phyloP scores from a whole-genome alignment of 2,329 filamentous ascomycete genomes.

The Xylaria hypoxylon region DNA sequence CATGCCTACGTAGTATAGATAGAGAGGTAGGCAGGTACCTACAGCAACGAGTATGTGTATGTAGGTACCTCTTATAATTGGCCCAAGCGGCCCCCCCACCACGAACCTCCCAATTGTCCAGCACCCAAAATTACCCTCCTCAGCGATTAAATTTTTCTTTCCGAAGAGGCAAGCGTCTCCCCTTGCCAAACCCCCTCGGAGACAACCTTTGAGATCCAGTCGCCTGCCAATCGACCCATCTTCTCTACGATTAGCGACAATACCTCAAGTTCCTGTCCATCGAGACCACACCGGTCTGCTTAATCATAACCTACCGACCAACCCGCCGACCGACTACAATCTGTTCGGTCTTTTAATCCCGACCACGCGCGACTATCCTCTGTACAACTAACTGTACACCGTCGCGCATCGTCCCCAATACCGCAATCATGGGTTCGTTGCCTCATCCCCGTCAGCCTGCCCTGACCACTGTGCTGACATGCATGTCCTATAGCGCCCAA shows the following conservation, averaged over 20 bases:
- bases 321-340: constrained; percentile 28
- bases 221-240: constrained; percentile 43
- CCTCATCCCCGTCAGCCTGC: constrained; percentile 37
- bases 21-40: too few species aligned
- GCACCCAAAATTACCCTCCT: constrained; percentile 42
- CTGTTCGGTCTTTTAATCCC: constrained; percentile 39
- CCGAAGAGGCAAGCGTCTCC: constrained; percentile 47
- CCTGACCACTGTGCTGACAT: constrained; percentile 56
- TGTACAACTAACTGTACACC: constrained; percentile 35
- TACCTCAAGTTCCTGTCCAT: constrained; percentile 7
- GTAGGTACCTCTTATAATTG: too few species aligned
- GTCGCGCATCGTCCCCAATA: constrained; percentile 53
- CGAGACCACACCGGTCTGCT: constrained; percentile 14
- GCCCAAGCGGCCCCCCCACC: constrained; percentile 39
- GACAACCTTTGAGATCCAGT: constrained; percentile 41
- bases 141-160: constrained; percentile 46
- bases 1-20: too few species aligned
- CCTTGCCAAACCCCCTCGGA: constrained; percentile 44
- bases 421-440: constrained; percentile 72
- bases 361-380: constrained; percentile 43
- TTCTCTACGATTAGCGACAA: constrained; percentile 38
- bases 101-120: constrained; percentile 44
- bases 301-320: constrained; percentile 1
- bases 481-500: constrained; percentile 76
- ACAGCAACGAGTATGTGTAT: background rate